Evolutionary conservation across 208 protist species (phyloP), one percentile per base, ranked within the genome.

Genomic region (Angomonas deanei): DNA sequence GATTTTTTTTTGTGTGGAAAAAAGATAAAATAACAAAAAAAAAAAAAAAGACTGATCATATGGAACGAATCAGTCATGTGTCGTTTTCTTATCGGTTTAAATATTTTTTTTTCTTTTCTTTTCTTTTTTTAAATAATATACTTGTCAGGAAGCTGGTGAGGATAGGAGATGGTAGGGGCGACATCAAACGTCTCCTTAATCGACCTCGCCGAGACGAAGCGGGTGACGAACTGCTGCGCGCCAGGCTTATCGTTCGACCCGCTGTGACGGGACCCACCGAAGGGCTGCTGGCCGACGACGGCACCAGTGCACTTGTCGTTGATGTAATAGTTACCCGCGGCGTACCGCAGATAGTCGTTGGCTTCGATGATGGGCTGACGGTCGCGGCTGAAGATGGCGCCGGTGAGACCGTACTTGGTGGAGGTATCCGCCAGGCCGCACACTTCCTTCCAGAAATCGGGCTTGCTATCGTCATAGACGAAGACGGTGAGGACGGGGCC

Each of bases 241-340:
- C 97, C 97, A 32, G 97, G 94, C 86, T 99, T 99, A 77, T 99
- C 97, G 76, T 99, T 98, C 34, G 96, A 98, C 50, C 97, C 97
- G 55, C 89, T 97, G 23, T 68, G 68, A 19, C 93, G 80, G 28
- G 82, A 70, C 34, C 97, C 96, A 62, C 97, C 97, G 67, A 99
- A 99, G 34, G 98, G 97, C 88, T 99, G 98, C 80, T 99, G 98
- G 38, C 97, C 98, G 31, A 99, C 98, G 31, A 99, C 94, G 13
- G 97, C 92, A 32, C 97, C 97, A n/a, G 96, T 98, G 71, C 86
- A 90, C 78, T 99, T 99, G 77, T 98, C 97, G 78, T 99, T 99
- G 61, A 99, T 92, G 80, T 99, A 99, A 69, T 97, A 97, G 84
- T 99, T 99, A 47, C 98, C 98, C 17, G 84, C 74, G 26, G 92